A percentile compares a stretch with the other conserved stretches of the same genome.
These are phyloP conservation scores for Phascolomyces articulosus DNA, from an alignment of 371 early-diverging fungal genomes.

Conservation along the genomic window DNA sequence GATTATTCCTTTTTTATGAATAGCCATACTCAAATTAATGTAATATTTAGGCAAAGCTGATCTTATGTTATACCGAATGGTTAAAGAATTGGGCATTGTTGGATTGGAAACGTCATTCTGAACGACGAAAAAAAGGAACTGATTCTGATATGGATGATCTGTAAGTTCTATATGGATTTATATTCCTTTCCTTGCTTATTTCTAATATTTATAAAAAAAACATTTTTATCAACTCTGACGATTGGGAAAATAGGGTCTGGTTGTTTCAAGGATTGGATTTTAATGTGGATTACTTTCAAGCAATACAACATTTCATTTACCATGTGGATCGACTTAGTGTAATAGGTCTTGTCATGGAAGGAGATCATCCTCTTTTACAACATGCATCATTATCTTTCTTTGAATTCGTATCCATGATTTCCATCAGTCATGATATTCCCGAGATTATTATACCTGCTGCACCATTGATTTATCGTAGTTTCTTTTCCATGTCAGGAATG, in stretches of 20 bases:
- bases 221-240: background rate
- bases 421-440: conserved; percentile 46
- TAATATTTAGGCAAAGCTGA: conserved; percentile 36
- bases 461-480: conserved; percentile 51
- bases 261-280: conserved; percentile 51
- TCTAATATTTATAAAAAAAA: background rate
- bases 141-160: conserved; percentile 29
- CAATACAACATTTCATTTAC: conserved; percentile 48
- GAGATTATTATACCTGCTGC: conserved; percentile 58
- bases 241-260: conserved; percentile 31
- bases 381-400: conserved; percentile 61
- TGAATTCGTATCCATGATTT: conserved; percentile 55
- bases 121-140: conserved; percentile 16
- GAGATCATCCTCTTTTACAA: conserved; percentile 51
- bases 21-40: background rate
- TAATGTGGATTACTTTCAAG: conserved; percentile 51
- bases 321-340: conserved; percentile 52
- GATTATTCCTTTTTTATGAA: no score
- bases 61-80: conserved; percentile 48
- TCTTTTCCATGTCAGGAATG: conserved; percentile 57
- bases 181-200: background rate
- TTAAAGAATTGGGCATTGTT: conserved; percentile 54
- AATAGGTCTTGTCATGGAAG: conserved; percentile 43
- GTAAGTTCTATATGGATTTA: no score
- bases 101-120: conserved; percentile 51